Percentiles rank a stretch among this genome's conserved stretches.
Conservation (phyloP, 2,329 filamentous ascomycete species). For the Hymenoscyphus albidus region DNA sequence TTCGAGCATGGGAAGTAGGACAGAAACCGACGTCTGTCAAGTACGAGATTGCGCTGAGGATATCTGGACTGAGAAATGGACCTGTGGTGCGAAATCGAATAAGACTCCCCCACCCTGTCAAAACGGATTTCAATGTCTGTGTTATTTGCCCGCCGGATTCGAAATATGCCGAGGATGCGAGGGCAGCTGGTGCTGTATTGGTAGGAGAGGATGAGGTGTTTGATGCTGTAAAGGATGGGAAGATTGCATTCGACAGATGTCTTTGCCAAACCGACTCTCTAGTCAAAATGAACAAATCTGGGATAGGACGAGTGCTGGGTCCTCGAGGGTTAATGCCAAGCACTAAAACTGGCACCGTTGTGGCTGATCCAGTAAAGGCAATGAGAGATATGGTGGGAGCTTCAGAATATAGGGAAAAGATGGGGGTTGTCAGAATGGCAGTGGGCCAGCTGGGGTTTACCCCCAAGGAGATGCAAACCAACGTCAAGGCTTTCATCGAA, state of each 20-base stretch:
- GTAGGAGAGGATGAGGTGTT: constrained; percentile 87
- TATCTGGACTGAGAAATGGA: constrained; percentile 81
- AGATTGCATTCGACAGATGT: constrained; percentile 82
- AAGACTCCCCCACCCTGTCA: constrained; percentile 82
- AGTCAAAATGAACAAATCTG: constrained; percentile 74
- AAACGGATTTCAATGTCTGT: constrained; percentile 82
- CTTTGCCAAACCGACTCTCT: constrained; percentile 81
- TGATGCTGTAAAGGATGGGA: constrained; percentile 64
- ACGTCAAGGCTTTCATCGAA: constrained; percentile 73
- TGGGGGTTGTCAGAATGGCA: constrained; percentile 82
- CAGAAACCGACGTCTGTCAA: constrained; percentile 68
- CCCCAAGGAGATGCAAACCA: constrained; percentile 78
- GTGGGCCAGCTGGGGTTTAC: constrained; percentile 88
- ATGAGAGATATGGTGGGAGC: constrained; percentile 81
- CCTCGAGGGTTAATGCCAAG: constrained; percentile 92
- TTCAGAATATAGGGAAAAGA: constrained; percentile 79
- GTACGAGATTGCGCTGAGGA: constrained; percentile 82
- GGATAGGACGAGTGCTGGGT: constrained; percentile 75
- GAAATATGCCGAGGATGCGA: constrained; percentile 68
- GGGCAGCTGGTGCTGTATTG: constrained; percentile 71
- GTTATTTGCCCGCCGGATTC: constrained; percentile 87
- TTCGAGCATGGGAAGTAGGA: constrained; percentile 90
- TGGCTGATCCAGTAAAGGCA: constrained; percentile 69
- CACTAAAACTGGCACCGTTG: constrained; percentile 81
- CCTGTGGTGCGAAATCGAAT: constrained; percentile 84